Percentiles rank a stretch among this genome's conserved stretches.
Evolutionary conservation across 2,329 filamentous ascomycete species (phyloP).

Genomic region (Hypoxylon sp.): DNA sequence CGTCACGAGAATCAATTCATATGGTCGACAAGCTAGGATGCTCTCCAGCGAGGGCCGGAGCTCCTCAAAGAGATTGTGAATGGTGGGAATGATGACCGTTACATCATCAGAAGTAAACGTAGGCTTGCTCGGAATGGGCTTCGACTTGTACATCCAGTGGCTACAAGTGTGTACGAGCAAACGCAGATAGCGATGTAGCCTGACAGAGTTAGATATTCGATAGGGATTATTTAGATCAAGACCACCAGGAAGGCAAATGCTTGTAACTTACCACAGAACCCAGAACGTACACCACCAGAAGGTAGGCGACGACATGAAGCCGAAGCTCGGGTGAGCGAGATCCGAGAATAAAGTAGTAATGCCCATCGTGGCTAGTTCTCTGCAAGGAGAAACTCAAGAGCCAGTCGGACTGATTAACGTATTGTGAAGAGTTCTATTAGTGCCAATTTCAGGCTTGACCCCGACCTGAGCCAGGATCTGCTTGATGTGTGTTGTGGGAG

Average conservation of each 20-base stretch:
- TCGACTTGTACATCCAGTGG: slow-evolving; percentile 88
- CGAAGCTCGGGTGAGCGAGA: slow-evolving; percentile 45
- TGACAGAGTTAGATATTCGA: slow-evolving; percentile 52
- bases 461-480: slow-evolving; percentile 8
- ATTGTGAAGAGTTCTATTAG: slow-evolving; percentile 17
- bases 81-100: slow-evolving; percentile 93
- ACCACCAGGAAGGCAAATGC: neutral
- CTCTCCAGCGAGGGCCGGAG: slow-evolving; percentile 84
- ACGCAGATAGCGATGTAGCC: slow-evolving; percentile 88
- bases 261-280: slow-evolving; percentile 60
- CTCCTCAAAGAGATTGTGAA: slow-evolving; percentile 88
- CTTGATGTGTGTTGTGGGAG: slow-evolving; percentile 10
- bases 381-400: slow-evolving; percentile 6
- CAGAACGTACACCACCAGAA: slow-evolving; percentile 63
- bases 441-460: slow-evolving; percentile 10
- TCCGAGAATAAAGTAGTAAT: slow-evolving; percentile 35
- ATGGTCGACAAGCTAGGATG: slow-evolving; percentile 77
- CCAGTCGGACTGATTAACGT: slow-evolving; percentile 19
- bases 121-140: slow-evolving; percentile 85
- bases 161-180: slow-evolving; percentile 86
- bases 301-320: slow-evolving; percentile 58
- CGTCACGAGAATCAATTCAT: slow-evolving; percentile 85
- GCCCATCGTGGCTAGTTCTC: slow-evolving; percentile 43
- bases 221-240: neutral
- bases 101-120: slow-evolving; percentile 84